Percentiles rank a stretch among this genome's conserved stretches.
phyloP scores from a whole-genome alignment of 2,329 filamentous ascomycete genomes.

The Penicillium sp. region DNA sequence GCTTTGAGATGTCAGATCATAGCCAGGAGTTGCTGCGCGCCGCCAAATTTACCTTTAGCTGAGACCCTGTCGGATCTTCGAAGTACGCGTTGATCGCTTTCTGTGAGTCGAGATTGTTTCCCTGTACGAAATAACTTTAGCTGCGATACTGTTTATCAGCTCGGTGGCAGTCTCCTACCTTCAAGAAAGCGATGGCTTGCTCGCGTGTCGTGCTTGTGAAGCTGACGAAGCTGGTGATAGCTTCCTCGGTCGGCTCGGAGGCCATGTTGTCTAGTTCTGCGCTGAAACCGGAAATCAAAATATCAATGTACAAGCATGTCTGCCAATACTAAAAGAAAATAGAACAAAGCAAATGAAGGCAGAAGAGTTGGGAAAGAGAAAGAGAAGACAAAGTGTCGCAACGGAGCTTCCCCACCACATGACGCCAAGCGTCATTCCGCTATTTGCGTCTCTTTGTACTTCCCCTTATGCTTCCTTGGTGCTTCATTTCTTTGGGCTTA shows the following conservation, averaged over 20 bases:
- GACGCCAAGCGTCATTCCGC: slow-evolving; percentile 22
- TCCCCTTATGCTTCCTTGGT: not conserved
- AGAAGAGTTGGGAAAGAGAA: not conserved
- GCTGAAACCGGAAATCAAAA: not conserved
- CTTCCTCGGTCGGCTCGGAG: slow-evolving; percentile 41
- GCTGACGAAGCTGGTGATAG: slow-evolving; percentile 41
- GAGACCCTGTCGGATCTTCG: slow-evolving; percentile 42
- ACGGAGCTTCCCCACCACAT: slow-evolving; percentile 27
- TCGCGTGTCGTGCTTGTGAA: slow-evolving; percentile 42
- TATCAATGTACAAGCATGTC: not conserved
- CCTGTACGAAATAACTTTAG: slow-evolving; percentile 32
- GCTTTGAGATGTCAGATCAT: slow-evolving; percentile 9
- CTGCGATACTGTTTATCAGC: not conserved
- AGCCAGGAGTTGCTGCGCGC: not conserved
- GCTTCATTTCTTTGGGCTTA: not conserved
- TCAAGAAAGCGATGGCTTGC: slow-evolving; percentile 42
- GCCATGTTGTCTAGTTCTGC: slow-evolving; percentile 27
- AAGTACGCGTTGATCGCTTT: slow-evolving; percentile 50
- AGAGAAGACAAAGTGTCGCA: slow-evolving; percentile 7
- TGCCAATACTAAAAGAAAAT: not conserved
- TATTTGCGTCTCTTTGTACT: not conserved
- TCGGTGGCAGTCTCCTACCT: slow-evolving; percentile 27
- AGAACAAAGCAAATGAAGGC: not conserved
- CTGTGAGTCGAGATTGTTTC: slow-evolving; percentile 45
- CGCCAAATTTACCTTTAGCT: slow-evolving; percentile 29